Conservation (phyloP, 1,139 yeast genomes). For the Taphrina wiesneri region DNA sequence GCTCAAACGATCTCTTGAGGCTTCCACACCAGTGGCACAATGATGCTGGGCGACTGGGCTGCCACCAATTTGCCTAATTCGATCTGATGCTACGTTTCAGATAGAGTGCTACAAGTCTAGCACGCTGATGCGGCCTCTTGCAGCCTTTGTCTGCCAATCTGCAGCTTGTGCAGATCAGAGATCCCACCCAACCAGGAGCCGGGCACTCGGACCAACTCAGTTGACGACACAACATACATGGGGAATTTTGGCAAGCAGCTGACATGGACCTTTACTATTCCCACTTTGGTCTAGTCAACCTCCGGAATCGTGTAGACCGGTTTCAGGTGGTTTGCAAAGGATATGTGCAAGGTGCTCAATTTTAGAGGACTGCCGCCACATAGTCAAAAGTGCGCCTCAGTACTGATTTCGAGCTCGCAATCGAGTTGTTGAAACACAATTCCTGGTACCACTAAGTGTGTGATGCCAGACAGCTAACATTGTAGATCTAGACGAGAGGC, state of each 20-base stretch:
- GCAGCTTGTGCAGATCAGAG: not conserved
- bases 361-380: not conserved
- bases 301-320: not conserved
- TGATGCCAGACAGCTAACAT: no score
- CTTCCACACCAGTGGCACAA: no score
- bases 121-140: not conserved
- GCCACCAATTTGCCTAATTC: not conserved
- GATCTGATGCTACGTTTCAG: not conserved
- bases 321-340: no score
- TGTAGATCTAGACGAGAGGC: no score
- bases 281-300: not conserved
- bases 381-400: not conserved
- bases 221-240: not conserved
- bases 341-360: not conserved
- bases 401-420: no score
- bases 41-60: not conserved
- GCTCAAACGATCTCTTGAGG: no score
- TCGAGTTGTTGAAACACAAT: no score
- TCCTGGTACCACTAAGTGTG: no score
- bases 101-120: not conserved
- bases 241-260: not conserved
- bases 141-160: not conserved
- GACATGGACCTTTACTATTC: not conserved
- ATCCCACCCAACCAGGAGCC: not conserved
- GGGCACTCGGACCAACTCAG: not conserved